Evolutionary conservation across 768 basidiomycete genomes (phyloP), one percentile per base, ranked within the genome.

Genomic region (Megacollybia marginata): DNA sequence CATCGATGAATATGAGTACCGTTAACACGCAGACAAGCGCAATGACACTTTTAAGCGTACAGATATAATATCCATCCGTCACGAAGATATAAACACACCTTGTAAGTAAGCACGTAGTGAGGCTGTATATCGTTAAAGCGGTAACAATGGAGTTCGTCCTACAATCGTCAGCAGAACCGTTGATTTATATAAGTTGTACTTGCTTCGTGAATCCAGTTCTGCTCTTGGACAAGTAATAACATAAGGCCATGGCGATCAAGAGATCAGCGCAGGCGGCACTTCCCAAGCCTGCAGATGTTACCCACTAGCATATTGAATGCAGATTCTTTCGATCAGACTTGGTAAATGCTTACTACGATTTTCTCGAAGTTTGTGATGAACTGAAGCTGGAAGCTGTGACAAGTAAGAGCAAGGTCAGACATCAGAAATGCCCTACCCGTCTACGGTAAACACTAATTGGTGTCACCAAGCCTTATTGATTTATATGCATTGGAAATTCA

Each of bases 241-340:
- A 75, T 48, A 79, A 66, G 11, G 73, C 62, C 42, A 62, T 51
- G 2, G 76, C 78, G 44, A 78, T 76, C 50, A 76, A 62, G 51
- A 75, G 64, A 54, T 78, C 76, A 8, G 74, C 70, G 13, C 69
- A 69, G n/a, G 73, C 72, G 23, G 74, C 73, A 49, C 72, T 69
- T 32, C 73, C 71, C 45, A 74, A 61, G 1, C 75, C 78, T 20
- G 68, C 54, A 54, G 69, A 72, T 9, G 76, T 73, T 12, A 79
- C 68, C 78, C 76, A 78, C 76, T 70, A 48, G 36, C 9, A 34
- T 50, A 23, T 12, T 51, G 10, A 51, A 46, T 33, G n/a, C 9
- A 28, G n/a, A 28, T 28, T 28, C 23, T 6, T 28, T 28, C 23
- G 6, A 28, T 28, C 23, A 6, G 23, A 40, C 4, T 23, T 28